Conservation (phyloP, 2,329 filamentous ascomycete species). For the Sclerotinia borealis region DNA sequence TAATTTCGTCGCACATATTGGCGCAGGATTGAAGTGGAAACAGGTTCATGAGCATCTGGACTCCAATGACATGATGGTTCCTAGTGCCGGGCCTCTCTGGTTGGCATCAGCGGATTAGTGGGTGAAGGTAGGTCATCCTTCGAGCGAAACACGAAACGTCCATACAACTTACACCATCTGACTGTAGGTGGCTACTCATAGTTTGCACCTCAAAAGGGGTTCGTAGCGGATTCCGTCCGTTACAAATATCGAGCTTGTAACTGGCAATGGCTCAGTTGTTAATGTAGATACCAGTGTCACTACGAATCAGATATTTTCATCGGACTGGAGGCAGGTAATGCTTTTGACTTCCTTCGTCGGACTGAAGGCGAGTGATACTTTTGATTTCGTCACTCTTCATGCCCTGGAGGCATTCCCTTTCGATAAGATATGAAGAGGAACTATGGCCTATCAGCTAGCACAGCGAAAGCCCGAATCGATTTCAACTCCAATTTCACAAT, state of each 20-base stretch:
- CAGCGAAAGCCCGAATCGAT: neutral
- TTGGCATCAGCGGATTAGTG: neutral
- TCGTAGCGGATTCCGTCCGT: neutral
- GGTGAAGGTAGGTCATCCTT: neutral
- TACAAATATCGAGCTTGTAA: neutral
- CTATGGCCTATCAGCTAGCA: neutral
- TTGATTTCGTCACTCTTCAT: conserved; percentile 1
- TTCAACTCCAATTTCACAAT: neutral
- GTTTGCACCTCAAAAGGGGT: neutral
- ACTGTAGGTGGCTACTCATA: neutral
- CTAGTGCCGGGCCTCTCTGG: neutral
- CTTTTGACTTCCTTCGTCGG: conserved; percentile 13
- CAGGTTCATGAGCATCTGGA: neutral
- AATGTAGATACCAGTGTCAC: conserved; percentile 13
- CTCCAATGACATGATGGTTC: neutral
- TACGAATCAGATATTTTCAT: conserved; percentile 10
- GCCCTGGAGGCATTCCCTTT: neutral
- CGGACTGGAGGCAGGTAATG: conserved; percentile 14
- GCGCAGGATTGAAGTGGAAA: neutral
- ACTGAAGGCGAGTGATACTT: conserved; percentile 15
- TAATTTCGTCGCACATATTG: neutral
- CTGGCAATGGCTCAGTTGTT: neutral
- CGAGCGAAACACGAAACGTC: neutral
- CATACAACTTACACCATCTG: neutral
- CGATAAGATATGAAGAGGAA: neutral